phyloP scores from a whole-genome alignment of 73 alveolate genomes.

The Paramecium sonneborni region DNA sequence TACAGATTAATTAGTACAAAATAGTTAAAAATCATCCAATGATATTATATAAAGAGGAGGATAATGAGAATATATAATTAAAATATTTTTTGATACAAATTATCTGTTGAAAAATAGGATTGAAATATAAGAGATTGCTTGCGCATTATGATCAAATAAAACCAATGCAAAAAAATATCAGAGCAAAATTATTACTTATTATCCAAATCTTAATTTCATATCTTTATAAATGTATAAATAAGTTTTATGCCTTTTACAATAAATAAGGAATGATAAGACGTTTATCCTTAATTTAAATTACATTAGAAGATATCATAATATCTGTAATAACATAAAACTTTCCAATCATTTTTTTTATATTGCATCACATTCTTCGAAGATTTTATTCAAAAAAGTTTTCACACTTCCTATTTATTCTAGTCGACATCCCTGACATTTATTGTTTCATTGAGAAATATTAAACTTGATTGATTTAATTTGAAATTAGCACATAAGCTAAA shows the following conservation, averaged over 20 bases:
- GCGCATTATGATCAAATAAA: background rate
- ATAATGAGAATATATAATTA: background rate
- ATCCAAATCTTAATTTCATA: background rate
- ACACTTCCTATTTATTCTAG: slow-evolving; percentile 38
- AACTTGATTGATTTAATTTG: background rate
- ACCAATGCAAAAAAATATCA: background rate
- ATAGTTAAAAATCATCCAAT: slow-evolving; percentile 1
- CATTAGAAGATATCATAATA: no score
- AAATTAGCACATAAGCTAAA: slow-evolving; percentile 64
- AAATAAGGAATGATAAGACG: no score
- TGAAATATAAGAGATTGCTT: background rate
- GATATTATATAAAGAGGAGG: background rate
- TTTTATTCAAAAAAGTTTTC: slow-evolving; percentile 65
- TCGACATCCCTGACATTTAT: slow-evolving; percentile 67
- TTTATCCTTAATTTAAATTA: no score
- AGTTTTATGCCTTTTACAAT: slow-evolving; percentile 62
- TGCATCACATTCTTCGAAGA: slow-evolving; percentile 44
- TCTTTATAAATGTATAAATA: slow-evolving; percentile 58
- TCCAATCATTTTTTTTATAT: slow-evolving; percentile 58
- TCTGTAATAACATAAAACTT: slow-evolving; percentile 60
- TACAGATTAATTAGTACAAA: slow-evolving; percentile 13
- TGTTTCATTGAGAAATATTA: background rate
- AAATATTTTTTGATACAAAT: background rate
- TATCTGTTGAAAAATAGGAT: background rate
- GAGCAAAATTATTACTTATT: slow-evolving; percentile 14